Evolutionary conservation across 2,329 filamentous ascomycete species (phyloP), one percentile per base, ranked within the genome.

Genomic region (Botryotinia globosa): DNA sequence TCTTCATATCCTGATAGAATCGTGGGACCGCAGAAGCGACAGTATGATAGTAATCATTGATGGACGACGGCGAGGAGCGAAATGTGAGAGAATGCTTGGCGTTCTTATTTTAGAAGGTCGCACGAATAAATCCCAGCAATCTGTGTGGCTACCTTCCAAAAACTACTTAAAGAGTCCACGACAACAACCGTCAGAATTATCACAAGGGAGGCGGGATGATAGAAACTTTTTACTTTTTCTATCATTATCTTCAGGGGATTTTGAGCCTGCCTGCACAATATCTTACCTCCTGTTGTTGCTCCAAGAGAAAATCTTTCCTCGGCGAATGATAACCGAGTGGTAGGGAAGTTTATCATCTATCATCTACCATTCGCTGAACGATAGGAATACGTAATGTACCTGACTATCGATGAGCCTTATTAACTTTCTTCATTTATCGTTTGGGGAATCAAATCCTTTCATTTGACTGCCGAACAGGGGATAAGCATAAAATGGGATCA

Each of bases 381-480:
- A 34, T 25, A 67, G 7, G 45, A 32, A 67, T 56, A 67, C 65
- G 59, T 54, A 71, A 42, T 71, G 59, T 71, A 44, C 45, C 45
- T 66, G 69, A 64, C 44, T 42, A 65, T 71, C 59, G 63, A 39
- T 70, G 64, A 54, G 32, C 68, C 44, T 32, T n/a, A 48, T 48
- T 37, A 37, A 34, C 39, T 64, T 32, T 54, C 8, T 18, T 58
- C 18, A 51, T 51, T 65, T 39, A 71, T 22, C 29, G 14, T 34
- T 64, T 44, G 66, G 20, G 45, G 45, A 73, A 64, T 70, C 56
- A 70, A 32, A 14, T 48, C 56, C 56, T 48, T 25, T 14, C 29
- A 63, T 70, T 72, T n/a, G 29, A 73, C 56, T 73, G 71, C 71
- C 71, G 64, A 56, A 64, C 66, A 68, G 63, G 54, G 59, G 34